Conservation (phyloP, 1,139 yeast genomes). For the Yamadazyma diddensiae region DNA sequence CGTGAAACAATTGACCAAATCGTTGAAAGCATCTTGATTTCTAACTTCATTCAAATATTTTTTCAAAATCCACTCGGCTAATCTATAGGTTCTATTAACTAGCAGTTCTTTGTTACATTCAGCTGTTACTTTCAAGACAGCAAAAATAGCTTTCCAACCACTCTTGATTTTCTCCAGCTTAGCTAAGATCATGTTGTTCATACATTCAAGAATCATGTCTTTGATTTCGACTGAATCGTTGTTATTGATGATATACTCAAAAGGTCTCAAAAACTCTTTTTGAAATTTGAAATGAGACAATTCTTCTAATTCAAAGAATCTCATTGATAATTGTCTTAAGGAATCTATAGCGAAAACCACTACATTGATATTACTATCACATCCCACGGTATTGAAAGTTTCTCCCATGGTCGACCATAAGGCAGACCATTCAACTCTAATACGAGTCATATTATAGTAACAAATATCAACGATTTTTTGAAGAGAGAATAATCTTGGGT, state of each 20-base stretch:
- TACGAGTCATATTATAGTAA: slow-evolving; percentile 95
- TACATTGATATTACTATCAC: slow-evolving; percentile 71
- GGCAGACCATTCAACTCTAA: slow-evolving; percentile 95
- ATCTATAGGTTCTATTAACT: slow-evolving; percentile 60
- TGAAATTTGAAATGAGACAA: slow-evolving; percentile 94
- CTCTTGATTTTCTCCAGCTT: slow-evolving; percentile 76
- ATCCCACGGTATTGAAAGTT: slow-evolving; percentile 82
- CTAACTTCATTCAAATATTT: slow-evolving; percentile 64
- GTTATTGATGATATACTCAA: slow-evolving; percentile 72
- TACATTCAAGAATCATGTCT: slow-evolving; percentile 88
- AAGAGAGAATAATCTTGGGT: slow-evolving; percentile 88
- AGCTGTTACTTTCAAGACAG: slow-evolving; percentile 69
- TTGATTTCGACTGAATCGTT: slow-evolving; percentile 71
- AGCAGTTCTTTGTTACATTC: slow-evolving; percentile 52
- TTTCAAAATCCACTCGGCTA: slow-evolving; percentile 61
- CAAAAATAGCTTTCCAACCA: slow-evolving; percentile 92
- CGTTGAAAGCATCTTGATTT: slow-evolving; percentile 71
- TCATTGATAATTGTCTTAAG: slow-evolving; percentile 83
- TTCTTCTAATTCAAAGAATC: slow-evolving; percentile 92
- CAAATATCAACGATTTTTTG: slow-evolving; percentile 97
- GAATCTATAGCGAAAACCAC: slow-evolving; percentile 93
- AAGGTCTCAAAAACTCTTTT: slow-evolving; percentile 88
- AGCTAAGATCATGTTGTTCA: slow-evolving; percentile 79
- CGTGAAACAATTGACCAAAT: slow-evolving; percentile 73
- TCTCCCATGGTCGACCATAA: slow-evolving; percentile 93